Evolutionary conservation across 2,329 filamentous ascomycete species (phyloP), one percentile per base, ranked within the genome.

Genomic region (Neonectria sp.): DNA sequence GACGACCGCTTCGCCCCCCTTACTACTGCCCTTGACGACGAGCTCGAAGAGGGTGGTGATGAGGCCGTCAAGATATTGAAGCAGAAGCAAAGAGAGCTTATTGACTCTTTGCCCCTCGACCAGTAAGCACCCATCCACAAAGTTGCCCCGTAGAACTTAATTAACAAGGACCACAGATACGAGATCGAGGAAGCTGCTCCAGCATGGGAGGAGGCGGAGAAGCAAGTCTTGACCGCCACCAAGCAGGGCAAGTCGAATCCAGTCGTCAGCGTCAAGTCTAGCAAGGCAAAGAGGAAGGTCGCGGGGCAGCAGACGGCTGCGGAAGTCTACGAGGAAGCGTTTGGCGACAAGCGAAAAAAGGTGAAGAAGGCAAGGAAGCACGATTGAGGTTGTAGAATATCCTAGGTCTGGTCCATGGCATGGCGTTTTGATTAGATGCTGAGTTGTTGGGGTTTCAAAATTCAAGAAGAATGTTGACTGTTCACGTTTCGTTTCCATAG

Each of bases 101-200:
- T 98, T 76, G 93, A 98, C 84, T 92, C 95, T 69, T 84, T 98
- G 68, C 95, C 95, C 51, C 86, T 98, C 59, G 94, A 97, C 76
- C 91, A 93, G 76, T 80, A 73, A 76, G 80, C 73, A 11, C 6
- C 13, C 3, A 24, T 21, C 24, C 24, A 6, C 6, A 1, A n/a
- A 8, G 43, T 35, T 11, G 2, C 15, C n/a, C 17, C 8, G 1
- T 3, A 3, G 11, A 46, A 29, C n/a, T 4, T 11, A 40, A 40
- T 61, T 68, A 68, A 74, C 60, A 6, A 48, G 5, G 6, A 15
- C 15, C 6, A 8, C 57, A 91, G 89, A 73, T 92, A 91, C 74
- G 90, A 92, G 77, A 88, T 93, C 45, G 90, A 91, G 57, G 89
- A 85, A 49, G 86, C 89, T 37, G 86, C 85, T 0, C 86, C 88